Conservation (phyloP, 139 green algal genomes). For the Chlamydomonas sp. region DNA sequence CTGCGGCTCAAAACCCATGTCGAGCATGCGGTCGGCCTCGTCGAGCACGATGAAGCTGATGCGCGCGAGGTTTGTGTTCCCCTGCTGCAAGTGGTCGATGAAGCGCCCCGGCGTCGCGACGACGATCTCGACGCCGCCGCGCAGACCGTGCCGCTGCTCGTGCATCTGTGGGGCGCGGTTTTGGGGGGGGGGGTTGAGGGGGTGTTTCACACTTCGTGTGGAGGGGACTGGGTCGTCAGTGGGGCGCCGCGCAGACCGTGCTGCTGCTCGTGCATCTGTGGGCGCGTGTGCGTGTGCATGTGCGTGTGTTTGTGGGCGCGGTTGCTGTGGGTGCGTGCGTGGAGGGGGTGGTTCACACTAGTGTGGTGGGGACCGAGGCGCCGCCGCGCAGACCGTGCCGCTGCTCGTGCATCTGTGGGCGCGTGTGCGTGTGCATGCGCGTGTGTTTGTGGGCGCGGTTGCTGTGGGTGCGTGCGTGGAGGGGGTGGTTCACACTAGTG, state of each 20-base stretch:
- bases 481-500: too few relatives aligned
- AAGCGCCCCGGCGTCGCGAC: slow-evolving; percentile 82
- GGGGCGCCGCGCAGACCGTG: slow-evolving; percentile 67
- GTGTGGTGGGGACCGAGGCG: slow-evolving; percentile 69
- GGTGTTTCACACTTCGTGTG: too few relatives aligned
- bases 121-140: slow-evolving; percentile 67
- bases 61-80: slow-evolving; percentile 63
- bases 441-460: too few relatives aligned
- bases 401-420: slow-evolving; percentile 78
- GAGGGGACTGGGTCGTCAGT: too few relatives aligned
- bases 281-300: too few relatives aligned
- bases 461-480: too few relatives aligned
- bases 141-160: slow-evolving; percentile 75
- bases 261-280: slow-evolving; percentile 78
- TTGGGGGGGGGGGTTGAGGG: too few relatives aligned
- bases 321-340: too few relatives aligned
- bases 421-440: too few relatives aligned
- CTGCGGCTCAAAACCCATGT: slow-evolving; percentile 95
- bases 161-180: too few relatives aligned
- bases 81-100: slow-evolving; percentile 78
- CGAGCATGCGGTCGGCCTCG: slow-evolving; percentile 92
- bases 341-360: too few relatives aligned
- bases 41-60: slow-evolving; percentile 84
- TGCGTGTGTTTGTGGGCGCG: too few relatives aligned
- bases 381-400: slow-evolving; percentile 66